Conservation (phyloP, 495 filamentous ascomycete genomes). For the Pyronema omphalodes region DNA sequence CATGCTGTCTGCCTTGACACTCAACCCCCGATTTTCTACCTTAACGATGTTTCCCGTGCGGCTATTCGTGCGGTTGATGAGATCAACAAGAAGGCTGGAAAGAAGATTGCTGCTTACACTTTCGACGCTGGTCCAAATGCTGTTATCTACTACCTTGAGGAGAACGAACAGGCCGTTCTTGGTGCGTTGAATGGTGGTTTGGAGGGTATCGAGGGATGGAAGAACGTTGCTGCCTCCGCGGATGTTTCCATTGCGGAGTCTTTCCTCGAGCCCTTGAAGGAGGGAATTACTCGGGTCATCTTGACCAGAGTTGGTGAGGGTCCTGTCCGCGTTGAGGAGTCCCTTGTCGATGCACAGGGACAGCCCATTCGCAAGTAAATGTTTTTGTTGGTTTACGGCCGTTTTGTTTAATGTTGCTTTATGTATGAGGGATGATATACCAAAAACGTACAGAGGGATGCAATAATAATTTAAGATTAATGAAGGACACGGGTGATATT, state of each 20-base stretch:
- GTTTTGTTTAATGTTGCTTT: too few species aligned
- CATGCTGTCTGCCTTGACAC: constrained; percentile 91
- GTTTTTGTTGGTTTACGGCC: too few species aligned
- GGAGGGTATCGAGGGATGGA: constrained; percentile 28
- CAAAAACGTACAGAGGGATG: too few species aligned
- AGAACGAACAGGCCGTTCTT: constrained; percentile 50
- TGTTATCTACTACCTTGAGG: constrained; percentile 80
- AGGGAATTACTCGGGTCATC: constrained; percentile 74
- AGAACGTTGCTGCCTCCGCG: constrained; percentile 32
- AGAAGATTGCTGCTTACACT: constrained; percentile 74
- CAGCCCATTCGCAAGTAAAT: constrained; percentile 27
- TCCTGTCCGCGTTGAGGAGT: constrained; percentile 56
- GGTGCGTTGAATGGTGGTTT: constrained; percentile 43
- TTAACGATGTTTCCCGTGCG: constrained; percentile 78
- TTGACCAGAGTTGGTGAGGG: constrained; percentile 83
- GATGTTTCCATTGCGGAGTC: constrained; percentile 36
- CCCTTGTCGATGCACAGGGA: constrained; percentile 55
- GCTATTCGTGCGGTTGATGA: constrained; percentile 74
- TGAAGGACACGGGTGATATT: too few species aligned
- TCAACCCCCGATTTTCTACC: constrained; percentile 90
- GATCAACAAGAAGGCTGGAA: constrained; percentile 58
- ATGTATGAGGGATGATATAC: too few species aligned
- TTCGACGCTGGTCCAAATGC: constrained; percentile 96
- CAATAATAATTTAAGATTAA: too few species aligned
- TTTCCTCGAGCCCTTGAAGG: constrained; percentile 42